A percentile compares a stretch with the other conserved stretches of the same genome.
phyloP scores from a whole-genome alignment of 495 filamentous ascomycete species.

The Aspergillus wentii region DNA sequence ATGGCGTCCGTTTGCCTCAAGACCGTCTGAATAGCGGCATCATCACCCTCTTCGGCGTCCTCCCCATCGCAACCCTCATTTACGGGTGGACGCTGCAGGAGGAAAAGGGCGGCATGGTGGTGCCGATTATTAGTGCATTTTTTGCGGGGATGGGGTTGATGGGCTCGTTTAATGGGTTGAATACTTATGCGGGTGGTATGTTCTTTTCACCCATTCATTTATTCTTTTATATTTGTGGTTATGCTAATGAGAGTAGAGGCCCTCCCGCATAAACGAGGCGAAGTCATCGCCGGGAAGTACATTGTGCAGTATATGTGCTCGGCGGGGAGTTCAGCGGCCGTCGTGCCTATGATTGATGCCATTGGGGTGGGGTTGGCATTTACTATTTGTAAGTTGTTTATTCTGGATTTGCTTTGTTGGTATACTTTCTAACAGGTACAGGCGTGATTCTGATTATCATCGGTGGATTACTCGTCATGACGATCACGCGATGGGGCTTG shows the following conservation, averaged over 20 bases:
- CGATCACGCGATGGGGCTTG: conserved; percentile 33
- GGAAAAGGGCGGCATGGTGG: conserved; percentile 56
- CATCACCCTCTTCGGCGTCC: conserved; percentile 52
- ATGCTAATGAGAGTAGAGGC: conserved; percentile 23
- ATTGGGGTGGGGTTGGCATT: conserved; percentile 64
- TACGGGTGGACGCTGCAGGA: conserved; percentile 70
- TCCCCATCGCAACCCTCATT: conserved; percentile 60
- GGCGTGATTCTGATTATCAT: conserved; percentile 31
- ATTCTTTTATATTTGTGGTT: background rate
- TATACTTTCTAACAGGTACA: conserved; percentile 4
- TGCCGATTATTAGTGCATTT: conserved; percentile 67
- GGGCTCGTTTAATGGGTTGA: conserved; percentile 66
- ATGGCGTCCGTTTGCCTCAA: conserved; percentile 61
- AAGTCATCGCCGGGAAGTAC: conserved; percentile 72
- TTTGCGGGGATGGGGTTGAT: conserved; percentile 63
- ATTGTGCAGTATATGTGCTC: conserved; percentile 67
- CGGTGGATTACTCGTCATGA: conserved; percentile 26
- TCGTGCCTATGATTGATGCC: conserved; percentile 57
- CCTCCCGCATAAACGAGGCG: conserved; percentile 45
- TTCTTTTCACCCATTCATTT: conserved; percentile 26
- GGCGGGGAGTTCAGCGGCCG: conserved; percentile 56
- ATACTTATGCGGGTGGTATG: conserved; percentile 71
- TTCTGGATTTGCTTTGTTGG: conserved; percentile 1
- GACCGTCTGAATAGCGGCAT: conserved; percentile 65
- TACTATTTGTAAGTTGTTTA: conserved; percentile 34